Evolutionary conservation across 768 basidiomycete species (phyloP).

Genomic region (Mycena haematopus): DNA sequence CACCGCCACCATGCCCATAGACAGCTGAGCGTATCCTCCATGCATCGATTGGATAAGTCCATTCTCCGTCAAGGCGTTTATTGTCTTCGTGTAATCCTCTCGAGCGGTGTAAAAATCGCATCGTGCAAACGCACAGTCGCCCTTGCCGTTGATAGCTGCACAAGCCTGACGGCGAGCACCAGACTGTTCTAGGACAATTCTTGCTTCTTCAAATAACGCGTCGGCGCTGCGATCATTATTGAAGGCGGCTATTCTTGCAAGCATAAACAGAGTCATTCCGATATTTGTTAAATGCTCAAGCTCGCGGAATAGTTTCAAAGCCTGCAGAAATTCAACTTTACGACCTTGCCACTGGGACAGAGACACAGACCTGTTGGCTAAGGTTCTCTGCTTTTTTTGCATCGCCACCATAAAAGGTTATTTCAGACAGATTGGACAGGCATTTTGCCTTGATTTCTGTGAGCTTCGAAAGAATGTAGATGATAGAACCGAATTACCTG

Average conservation of each 20-base stretch:
- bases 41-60: constrained; percentile 6
- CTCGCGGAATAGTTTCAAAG: constrained; percentile 29
- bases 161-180: constrained; percentile 20
- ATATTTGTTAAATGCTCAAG: constrained; percentile 27
- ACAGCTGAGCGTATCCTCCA: constrained; percentile 26
- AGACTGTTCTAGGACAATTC: constrained; percentile 19
- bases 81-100: constrained; percentile 20
- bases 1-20: constrained; percentile 23
- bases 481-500: constrained; percentile 9
- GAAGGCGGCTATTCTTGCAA: constrained; percentile 22
- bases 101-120: constrained; percentile 25
- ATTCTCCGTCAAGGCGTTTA: constrained; percentile 9
- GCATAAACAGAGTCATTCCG: constrained; percentile 22
- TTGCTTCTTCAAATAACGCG: constrained; percentile 26
- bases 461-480: not conserved
- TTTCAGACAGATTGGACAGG: constrained; percentile 27
- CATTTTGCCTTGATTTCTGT: constrained; percentile 23
- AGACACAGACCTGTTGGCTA: constrained; percentile 17
- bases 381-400: constrained; percentile 13
- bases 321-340: constrained; percentile 12
- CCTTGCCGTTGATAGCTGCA: constrained; percentile 19
- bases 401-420: constrained; percentile 23
- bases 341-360: not conserved
- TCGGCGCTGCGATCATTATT: constrained; percentile 21
- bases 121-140: constrained; percentile 23